Conservation (phyloP, 805 yeast species). For the Saccharomycopsis sp. region DNA sequence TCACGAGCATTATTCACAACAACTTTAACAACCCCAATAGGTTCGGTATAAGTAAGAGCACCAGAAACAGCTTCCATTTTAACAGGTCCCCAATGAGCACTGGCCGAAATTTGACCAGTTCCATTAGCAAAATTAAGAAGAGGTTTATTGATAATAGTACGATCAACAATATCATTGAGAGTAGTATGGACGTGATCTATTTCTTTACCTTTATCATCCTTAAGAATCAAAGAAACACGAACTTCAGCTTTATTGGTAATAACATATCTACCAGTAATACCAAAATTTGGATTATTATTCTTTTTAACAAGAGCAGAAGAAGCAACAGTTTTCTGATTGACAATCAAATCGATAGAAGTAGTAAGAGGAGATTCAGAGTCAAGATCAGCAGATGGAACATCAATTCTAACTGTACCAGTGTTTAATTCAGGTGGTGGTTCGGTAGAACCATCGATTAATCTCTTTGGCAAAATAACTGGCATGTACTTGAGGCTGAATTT, state of each 20-base stretch:
- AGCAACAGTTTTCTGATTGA: constrained; percentile 49
- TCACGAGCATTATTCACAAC: constrained; percentile 59
- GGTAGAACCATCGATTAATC: constrained; percentile 65
- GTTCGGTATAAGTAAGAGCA: constrained; percentile 79
- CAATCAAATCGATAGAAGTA: constrained; percentile 59
- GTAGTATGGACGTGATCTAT: constrained; percentile 51
- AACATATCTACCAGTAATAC: constrained; percentile 51
- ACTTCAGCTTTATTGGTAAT: constrained; percentile 62
- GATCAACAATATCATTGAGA: constrained; percentile 59
- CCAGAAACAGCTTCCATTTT: constrained; percentile 56
- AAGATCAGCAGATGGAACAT: constrained; percentile 32
- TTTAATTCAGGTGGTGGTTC: constrained; percentile 87
- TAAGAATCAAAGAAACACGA: constrained; percentile 56
- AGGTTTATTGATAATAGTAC: constrained; percentile 63
- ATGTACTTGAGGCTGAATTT: constrained; percentile 60
- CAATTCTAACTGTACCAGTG: constrained; percentile 79
- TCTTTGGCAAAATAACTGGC: constrained; percentile 57
- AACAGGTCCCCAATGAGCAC: constrained; percentile 82
- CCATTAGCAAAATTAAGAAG: constrained; percentile 69
- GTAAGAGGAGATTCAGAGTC: constrained; percentile 34
- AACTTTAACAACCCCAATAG: constrained; percentile 84
- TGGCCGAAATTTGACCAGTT: constrained; percentile 59
- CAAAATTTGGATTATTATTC: constrained; percentile 59
- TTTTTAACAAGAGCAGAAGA: constrained; percentile 48
- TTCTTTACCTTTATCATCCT: constrained; percentile 47